phyloP scores from a whole-genome alignment of 306 rosid genomes.

The Dalbergia cultrata region DNA sequence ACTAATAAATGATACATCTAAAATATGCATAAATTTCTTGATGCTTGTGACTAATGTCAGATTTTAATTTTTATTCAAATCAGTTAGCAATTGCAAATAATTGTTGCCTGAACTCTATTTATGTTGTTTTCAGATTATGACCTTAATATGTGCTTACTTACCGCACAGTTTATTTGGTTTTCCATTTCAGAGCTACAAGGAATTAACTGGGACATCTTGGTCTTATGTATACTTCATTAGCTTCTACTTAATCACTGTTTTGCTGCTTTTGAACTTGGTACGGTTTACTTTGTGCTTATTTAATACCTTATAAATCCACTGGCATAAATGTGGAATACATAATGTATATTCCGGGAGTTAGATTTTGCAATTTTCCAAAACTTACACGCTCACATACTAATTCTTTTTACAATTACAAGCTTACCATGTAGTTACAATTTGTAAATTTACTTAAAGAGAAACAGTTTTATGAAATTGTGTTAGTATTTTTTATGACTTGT shows the following conservation, averaged over 20 bases:
- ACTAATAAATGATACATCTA: not conserved
- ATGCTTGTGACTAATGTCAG: constrained; percentile 28
- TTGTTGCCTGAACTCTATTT: constrained; percentile 23
- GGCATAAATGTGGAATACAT: constrained; percentile 15
- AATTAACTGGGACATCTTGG: constrained; percentile 85
- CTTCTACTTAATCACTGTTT: constrained; percentile 83
- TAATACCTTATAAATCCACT: constrained; percentile 4
- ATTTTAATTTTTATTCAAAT: constrained; percentile 37
- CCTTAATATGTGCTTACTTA: constrained; percentile 27
- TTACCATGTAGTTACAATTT: constrained; percentile 12
- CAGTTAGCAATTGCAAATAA: constrained; percentile 27
- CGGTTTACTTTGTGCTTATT: constrained; percentile 41
- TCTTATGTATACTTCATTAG: constrained; percentile 74
- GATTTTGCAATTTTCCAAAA: constrained; percentile 24
- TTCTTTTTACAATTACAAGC: constrained; percentile 2
- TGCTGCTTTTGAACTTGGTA: constrained; percentile 95
- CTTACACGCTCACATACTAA: not conserved
- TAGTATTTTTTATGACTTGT: constrained; percentile 10
- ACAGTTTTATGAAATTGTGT: constrained; percentile 31
- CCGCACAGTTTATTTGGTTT: constrained; percentile 37
- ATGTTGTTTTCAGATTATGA: constrained; percentile 31
- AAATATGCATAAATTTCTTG: constrained; percentile 6
- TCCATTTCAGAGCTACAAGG: constrained; percentile 85
- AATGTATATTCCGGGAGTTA: constrained; percentile 17
- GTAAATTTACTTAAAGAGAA: constrained; percentile 21